Percentiles rank a stretch among this genome's conserved stretches.
Evolutionary conservation across 2,329 filamentous ascomycete genomes (phyloP).

Genomic region (Scleromitrula shiraiana): DNA sequence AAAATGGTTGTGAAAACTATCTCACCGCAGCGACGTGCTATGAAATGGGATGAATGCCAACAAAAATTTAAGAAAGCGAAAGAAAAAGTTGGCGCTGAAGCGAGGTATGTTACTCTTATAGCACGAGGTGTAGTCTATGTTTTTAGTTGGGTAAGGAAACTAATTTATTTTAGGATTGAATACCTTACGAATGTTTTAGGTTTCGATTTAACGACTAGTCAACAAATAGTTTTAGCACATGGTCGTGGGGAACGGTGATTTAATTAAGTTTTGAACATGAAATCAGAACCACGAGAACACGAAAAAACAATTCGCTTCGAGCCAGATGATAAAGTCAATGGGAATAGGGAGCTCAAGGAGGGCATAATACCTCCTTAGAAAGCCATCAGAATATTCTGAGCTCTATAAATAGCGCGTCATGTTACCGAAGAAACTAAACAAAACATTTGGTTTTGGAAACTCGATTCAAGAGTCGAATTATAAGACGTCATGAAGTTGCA

Average conservation of each 20-base stretch:
- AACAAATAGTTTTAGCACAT: constrained; percentile 19
- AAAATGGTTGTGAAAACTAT: constrained; percentile 79
- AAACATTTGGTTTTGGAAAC: too few relatives aligned
- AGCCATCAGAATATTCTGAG: too few relatives aligned
- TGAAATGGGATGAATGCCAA: constrained; percentile 65
- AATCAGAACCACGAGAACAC: background rate
- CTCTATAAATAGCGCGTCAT: background rate
- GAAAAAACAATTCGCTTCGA: background rate
- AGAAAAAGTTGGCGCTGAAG: constrained; percentile 57
- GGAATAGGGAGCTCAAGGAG: too few relatives aligned
- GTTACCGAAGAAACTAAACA: too few relatives aligned
- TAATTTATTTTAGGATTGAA: constrained; percentile 42
- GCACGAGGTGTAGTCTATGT: background rate
- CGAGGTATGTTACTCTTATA: constrained; percentile 56
- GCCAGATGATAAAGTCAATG: too few relatives aligned
- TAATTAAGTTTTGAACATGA: background rate
- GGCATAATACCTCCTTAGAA: too few relatives aligned
- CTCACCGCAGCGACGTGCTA: constrained; percentile 54
- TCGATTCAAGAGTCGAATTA: background rate
- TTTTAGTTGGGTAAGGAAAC: background rate
- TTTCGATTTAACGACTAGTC: constrained; percentile 20
- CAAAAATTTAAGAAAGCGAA: constrained; percentile 67
- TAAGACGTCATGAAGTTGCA: background rate
- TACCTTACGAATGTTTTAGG: constrained; percentile 58
- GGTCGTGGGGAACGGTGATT: constrained; percentile 16